A percentile compares a stretch with the other conserved stretches of the same genome.
These are phyloP conservation scores for Maudiozyma humilis DNA, from an alignment of 1,139 yeast genomes.

Conservation along the genomic window DNA sequence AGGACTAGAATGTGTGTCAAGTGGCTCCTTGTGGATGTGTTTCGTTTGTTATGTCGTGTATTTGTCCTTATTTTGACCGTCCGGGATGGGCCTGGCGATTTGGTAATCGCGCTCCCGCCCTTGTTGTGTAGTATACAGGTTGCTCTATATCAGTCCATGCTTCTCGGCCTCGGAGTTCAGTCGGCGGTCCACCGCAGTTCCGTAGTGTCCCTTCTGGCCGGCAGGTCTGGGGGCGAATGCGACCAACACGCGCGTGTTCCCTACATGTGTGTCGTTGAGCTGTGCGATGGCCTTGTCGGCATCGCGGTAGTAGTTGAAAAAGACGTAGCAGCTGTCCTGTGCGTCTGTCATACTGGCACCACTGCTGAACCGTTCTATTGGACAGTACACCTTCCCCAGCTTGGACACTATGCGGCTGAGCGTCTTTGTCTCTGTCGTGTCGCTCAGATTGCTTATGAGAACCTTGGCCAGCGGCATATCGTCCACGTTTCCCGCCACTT, in stretches of 20 bases:
- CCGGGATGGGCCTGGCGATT: background rate
- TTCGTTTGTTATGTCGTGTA: background rate
- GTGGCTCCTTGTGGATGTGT: background rate
- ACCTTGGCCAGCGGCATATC: constrained; percentile 67
- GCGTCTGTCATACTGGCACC: background rate
- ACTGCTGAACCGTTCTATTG: constrained; percentile 40
- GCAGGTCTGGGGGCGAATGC: constrained; percentile 68
- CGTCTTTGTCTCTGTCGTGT: constrained; percentile 55
- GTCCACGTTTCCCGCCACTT: constrained; percentile 10
- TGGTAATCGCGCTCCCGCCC: background rate
- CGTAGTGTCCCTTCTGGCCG: constrained; percentile 52
- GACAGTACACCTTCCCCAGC: constrained; percentile 55
- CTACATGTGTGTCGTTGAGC: constrained; percentile 60
- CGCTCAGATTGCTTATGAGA: constrained; percentile 65
- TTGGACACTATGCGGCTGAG: constrained; percentile 54
- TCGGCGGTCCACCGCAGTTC: constrained; percentile 69
- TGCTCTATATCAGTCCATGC: constrained; percentile 23
- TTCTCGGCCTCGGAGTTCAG: constrained; percentile 61
- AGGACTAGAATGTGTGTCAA: background rate
- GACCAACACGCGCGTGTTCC: constrained; percentile 56
- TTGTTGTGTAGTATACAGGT: background rate
- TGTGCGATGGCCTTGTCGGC: constrained; percentile 67
- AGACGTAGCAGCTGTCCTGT: constrained; percentile 29
- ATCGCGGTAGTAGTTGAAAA: constrained; percentile 53
- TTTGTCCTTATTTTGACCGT: background rate